Base-by-base conservation (phyloP, 306 rosid species). In the Cajanus cajan region DNA sequence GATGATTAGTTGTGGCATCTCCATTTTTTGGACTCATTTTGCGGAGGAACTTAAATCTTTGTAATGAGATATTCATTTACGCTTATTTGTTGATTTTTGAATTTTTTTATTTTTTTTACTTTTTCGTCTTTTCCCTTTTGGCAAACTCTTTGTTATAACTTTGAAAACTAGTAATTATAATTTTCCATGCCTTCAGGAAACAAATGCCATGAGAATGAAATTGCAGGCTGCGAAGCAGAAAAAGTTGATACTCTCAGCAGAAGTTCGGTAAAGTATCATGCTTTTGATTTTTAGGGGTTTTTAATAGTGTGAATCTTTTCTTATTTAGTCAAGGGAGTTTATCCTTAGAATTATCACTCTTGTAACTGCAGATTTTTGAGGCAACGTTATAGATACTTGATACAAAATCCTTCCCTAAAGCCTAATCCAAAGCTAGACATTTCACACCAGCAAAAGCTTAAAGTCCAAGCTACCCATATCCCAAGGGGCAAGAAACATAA, bases 281-380 rank as follows among this genome's bases (percentile, higher is more conserved):
- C 50, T 44, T 33, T 45, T 5, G 52, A 7, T 14, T 64, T 40
- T 41, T 57, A n/a, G 41, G 18, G 12, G 47, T 14, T 67, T 78
- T 13, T 69, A 14, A 4, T 43, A 11, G 8, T 44, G 7, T 57
- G 28, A 63, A 39, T 75, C 14, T 4, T 66, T 78, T 39, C 62
- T 31, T 8, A 8, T 37, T 55, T 34, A 54, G 43, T 16, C 34
- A 34, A 16, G 13, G 16, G 79, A 50, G 52, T 21, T 52, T 34
- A 24, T 79, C 63, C 72, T 70, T 50, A 40, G 58, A 31, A 34
- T 7, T 68, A 18, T 51, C 76, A 12, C 21, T 25, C 14, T 40
- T 69, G 79, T 39, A 44, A 75, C 63, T 87, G 84, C 87, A 93
- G 98, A 40, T 93, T 93, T 83, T 85, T 88, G 79, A 88, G 88